phyloP scores from a whole-genome alignment of 345 rosid genomes.

The Angophora floribunda region DNA sequence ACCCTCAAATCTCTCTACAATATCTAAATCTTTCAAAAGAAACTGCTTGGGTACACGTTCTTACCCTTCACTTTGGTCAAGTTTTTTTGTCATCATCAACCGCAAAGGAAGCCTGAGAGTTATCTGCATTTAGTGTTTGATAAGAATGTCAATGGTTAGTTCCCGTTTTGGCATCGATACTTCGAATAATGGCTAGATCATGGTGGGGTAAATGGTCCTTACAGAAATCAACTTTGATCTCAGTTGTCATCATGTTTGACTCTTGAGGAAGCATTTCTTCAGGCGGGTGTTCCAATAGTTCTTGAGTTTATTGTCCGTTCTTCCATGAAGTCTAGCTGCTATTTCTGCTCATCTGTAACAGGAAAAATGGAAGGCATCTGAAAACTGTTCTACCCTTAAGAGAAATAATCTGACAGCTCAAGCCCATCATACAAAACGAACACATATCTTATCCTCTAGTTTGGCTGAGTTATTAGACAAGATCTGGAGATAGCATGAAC shows the following conservation, averaged over 20 bases:
- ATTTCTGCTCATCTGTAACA: not conserved
- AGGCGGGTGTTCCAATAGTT: slow-evolving; percentile 1
- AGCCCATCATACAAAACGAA: not conserved
- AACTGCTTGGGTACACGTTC: not conserved
- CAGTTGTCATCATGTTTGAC: not conserved
- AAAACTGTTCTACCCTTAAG: not conserved
- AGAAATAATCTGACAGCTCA: not conserved
- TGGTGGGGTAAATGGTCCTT: not conserved
- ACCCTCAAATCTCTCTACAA: not conserved
- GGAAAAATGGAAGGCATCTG: not conserved
- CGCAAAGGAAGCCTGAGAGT: not conserved
- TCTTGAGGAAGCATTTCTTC: not conserved
- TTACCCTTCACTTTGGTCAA: not conserved
- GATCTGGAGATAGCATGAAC: not conserved
- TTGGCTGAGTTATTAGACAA: not conserved
- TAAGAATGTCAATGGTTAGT: not conserved
- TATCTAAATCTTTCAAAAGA: not conserved
- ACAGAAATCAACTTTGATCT: not conserved
- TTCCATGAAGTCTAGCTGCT: not conserved
- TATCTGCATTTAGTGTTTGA: not conserved
- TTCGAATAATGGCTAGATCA: not conserved
- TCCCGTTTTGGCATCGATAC: not conserved
- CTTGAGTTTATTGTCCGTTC: not conserved
- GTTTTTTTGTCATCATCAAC: not conserved
- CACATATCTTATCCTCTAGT: not conserved